Base-by-base conservation (phyloP, 179 eudicot genomes). In the Silene vulgaris region DNA sequence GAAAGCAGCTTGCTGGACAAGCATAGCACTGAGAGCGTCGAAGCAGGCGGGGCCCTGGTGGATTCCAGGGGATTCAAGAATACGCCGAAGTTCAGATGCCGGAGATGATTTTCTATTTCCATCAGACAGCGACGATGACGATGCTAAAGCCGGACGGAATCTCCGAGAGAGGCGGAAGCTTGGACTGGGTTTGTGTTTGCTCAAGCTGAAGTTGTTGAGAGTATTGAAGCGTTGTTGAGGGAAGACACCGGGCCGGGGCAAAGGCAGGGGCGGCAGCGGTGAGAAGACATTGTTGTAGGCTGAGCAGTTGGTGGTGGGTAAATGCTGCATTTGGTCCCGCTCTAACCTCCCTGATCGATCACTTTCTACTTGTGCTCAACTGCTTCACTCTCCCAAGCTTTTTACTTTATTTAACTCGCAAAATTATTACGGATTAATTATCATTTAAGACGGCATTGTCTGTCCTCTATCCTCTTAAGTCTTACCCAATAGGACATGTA, bases 1-100 rank as follows among this genome's bases (percentile, higher is more conserved):
- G 73, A 94, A 94, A 4, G 92, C 94, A 61, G 96, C 88, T 70
- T 72, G 60, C 74, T 94, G 83, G 8, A 92, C 91, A 20, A 94
- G 97, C 86, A 87, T 90, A 19, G 98, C 97, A 65, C 97, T 92
- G 40, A 94, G 91, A 76, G 89, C 96, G 66, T 94, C 94, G 72
- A 92, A 94, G 86, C 97, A 92, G 40, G 98, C 98, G 0, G 98
- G 97, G 13, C 97, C 98, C 72, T 82, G 98, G 60, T 94, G 94
- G 62, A 90, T 63, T 5, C 97, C 98, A 26, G 91, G 88, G 11
- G 90, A 85, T 1, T 81, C 79, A 0, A 94, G 90, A 67, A 92
- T 71, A 28, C 81, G 76, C 11, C 97, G 82, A 16, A 94, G 90
- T 17, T 75, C 71, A 84, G 80, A 79, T 3, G 85, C 90, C 8